Conservation (phyloP, 78 protist genomes). For the Protostelium mycophagum region DNA sequence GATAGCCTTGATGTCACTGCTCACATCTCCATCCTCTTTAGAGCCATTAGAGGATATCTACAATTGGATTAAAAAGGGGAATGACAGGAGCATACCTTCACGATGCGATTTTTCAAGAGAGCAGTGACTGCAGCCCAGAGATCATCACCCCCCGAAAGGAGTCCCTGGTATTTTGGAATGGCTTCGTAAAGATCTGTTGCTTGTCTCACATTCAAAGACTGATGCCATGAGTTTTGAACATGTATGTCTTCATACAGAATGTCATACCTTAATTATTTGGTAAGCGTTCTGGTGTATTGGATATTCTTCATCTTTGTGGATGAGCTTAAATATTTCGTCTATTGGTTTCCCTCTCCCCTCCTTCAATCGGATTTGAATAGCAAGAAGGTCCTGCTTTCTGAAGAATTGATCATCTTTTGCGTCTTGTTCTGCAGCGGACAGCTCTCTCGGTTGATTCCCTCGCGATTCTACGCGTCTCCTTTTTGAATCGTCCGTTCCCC, state of each 20-base stretch:
- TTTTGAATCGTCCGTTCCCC: no score
- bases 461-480: no score
- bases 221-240: no score
- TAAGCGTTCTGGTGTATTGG: neutral
- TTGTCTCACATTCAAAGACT: neutral
- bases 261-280: neutral
- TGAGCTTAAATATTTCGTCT: conserved; percentile 54
- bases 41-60: neutral
- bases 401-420: neutral
- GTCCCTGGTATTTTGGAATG: neutral
- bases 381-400: neutral
- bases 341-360: conserved; percentile 80
- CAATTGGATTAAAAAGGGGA: neutral
- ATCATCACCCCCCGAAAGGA: neutral
- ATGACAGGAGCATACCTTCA: neutral
- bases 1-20: conserved; percentile 14
- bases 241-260: neutral
- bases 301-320: neutral
- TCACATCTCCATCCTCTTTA: neutral
- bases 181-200: neutral
- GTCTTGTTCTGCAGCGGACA: neutral
- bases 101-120: neutral
- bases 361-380: conserved; percentile 32
- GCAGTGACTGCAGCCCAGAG: neutral
- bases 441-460: neutral